A percentile compares a stretch with the other conserved stretches of the same genome.
These are phyloP conservation scores for Kluyveromyces dobzhanskii DNA, from an alignment of 805 yeast genomes.

Conservation along the genomic window DNA sequence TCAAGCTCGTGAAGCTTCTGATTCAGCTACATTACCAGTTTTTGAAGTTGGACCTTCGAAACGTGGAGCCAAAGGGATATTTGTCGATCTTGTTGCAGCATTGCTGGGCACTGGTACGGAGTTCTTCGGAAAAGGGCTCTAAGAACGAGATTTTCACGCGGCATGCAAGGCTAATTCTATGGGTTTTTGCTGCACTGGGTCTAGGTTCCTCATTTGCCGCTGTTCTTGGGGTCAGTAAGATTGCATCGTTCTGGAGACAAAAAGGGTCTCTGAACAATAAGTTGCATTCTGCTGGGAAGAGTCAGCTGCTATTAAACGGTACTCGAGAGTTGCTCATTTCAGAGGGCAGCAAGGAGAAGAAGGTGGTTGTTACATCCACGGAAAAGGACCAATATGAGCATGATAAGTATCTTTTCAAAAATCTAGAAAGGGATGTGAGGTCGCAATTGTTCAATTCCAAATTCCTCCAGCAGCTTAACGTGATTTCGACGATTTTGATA, in stretches of 20 bases:
- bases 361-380: conserved; percentile 24
- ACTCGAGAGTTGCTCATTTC: conserved; percentile 27
- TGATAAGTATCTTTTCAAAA: conserved; percentile 26
- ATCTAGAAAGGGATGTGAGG: conserved; percentile 13
- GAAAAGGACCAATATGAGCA: conserved; percentile 27
- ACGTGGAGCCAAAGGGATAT: background rate
- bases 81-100: background rate
- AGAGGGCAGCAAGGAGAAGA: conserved; percentile 11
- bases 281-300: background rate
- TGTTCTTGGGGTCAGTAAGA: background rate
- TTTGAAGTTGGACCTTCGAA: background rate
- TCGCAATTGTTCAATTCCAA: conserved; percentile 42
- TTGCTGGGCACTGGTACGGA: background rate
- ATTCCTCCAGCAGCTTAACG: conserved; percentile 62
- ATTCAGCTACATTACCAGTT: background rate
- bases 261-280: background rate
- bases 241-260: background rate
- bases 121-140: background rate
- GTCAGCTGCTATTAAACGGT: conserved; percentile 19
- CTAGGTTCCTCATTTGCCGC: background rate
- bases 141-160: background rate
- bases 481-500: conserved; percentile 75
- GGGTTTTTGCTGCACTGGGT: background rate
- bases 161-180: conserved; percentile 1
- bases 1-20: background rate